These are phyloP conservation scores for Daldinia vernicosa DNA, from an alignment of 495 filamentous ascomycete genomes.

Conservation along the genomic window DNA sequence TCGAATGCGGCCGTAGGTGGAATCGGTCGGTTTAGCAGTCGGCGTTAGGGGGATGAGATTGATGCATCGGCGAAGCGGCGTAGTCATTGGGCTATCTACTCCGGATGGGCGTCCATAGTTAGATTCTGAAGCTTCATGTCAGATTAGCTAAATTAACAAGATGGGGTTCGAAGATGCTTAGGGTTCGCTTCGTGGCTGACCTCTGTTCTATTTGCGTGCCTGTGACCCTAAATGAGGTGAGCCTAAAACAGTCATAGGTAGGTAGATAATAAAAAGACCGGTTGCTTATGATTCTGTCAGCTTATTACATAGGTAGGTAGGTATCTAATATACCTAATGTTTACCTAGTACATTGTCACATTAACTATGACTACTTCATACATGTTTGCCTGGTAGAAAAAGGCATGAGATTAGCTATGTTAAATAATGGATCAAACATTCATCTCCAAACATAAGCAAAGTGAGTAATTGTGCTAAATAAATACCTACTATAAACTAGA, in stretches of 20 bases:
- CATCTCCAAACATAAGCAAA: too few relatives aligned
- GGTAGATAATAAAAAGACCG: too few relatives aligned
- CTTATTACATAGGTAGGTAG: not conserved
- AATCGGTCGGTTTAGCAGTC: not conserved
- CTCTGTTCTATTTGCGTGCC: not conserved
- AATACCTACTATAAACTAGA: too few relatives aligned
- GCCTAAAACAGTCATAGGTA: too few relatives aligned
- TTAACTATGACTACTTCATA: too few relatives aligned
- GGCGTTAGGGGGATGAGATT: constrained; percentile 24
- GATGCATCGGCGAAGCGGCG: constrained; percentile 10
- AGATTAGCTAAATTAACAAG: constrained; percentile 13
- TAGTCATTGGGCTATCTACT: not conserved
- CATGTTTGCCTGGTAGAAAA: too few relatives aligned
- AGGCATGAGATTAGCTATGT: too few relatives aligned
- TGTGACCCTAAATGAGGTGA: too few relatives aligned
- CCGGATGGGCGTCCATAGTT: not conserved
- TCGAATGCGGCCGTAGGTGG: not conserved
- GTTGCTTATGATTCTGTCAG: not conserved
- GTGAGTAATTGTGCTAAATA: too few relatives aligned
- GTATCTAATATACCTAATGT: not conserved
- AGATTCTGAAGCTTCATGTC: constrained; percentile 1
- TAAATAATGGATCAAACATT: too few relatives aligned
- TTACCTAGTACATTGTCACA: too few relatives aligned
- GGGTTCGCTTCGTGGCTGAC: not conserved
- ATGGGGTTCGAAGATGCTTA: constrained; percentile 2